phyloP scores from a whole-genome alignment of 148 eudicot genomes.

The Chenopodium berlandieri region DNA sequence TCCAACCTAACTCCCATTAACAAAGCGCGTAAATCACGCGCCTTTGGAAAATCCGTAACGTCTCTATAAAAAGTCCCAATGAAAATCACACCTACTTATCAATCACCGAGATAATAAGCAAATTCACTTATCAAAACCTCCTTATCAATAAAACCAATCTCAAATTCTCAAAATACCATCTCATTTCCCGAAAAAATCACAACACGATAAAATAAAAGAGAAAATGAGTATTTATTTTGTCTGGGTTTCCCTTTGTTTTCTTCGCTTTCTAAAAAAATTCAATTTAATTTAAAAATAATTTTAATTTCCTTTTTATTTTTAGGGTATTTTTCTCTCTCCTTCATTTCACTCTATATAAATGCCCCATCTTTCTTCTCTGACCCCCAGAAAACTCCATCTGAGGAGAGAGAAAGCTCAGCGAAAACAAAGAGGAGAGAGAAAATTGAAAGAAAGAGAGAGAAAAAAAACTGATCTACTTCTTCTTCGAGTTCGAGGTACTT shows the following conservation, averaged over 20 bases:
- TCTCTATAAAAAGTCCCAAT: constrained; percentile 32
- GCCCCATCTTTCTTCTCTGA: constrained; percentile 32
- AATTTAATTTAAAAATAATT: too few species aligned
- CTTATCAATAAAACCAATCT: not conserved
- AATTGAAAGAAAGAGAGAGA: not conserved
- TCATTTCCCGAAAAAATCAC: not conserved
- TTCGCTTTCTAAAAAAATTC: constrained; percentile 13
- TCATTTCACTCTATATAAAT: constrained; percentile 30
- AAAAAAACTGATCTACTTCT: constrained; percentile 30
- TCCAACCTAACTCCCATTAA: constrained; percentile 33
- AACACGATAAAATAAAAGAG: not conserved
- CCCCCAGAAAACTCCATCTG: constrained; percentile 33
- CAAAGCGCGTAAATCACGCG: constrained; percentile 26
- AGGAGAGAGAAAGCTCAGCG: constrained; percentile 30
- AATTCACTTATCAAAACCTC: constrained; percentile 1
- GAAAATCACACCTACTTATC: not conserved
- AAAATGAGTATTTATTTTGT: constrained; percentile 15
- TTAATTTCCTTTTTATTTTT: too few species aligned
- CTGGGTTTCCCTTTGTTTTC: constrained; percentile 23
- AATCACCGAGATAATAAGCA: constrained; percentile 13
- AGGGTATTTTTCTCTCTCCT: constrained; percentile 20
- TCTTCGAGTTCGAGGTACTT: not conserved
- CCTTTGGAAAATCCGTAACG: constrained; percentile 26
- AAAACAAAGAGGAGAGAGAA: constrained; percentile 20
- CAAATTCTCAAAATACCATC: not conserved